These are phyloP conservation scores for Flammula alnicola DNA, from an alignment of 1,284 basidiomycete genomes.

Conservation along the genomic window DNA sequence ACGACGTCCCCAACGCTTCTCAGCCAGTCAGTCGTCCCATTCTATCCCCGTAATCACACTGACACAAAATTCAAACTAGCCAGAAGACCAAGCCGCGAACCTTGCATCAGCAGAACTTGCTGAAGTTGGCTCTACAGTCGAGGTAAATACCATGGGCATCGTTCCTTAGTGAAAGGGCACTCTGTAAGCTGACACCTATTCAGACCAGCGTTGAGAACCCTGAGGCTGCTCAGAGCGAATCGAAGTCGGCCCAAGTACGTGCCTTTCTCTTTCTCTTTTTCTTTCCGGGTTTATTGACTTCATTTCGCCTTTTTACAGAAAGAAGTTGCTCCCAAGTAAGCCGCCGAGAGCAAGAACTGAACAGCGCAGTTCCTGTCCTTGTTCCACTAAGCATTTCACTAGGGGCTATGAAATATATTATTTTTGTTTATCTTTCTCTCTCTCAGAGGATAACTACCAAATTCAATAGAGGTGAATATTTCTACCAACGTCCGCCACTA, in stretches of 20 bases:
- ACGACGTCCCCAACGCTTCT: conserved; percentile 28
- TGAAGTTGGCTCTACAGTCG: too few species aligned
- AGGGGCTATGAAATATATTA: conserved; percentile 1
- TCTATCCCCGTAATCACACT: background rate
- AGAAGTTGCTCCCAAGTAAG: conserved; percentile 16
- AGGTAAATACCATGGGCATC: background rate
- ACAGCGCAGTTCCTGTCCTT: too few species aligned
- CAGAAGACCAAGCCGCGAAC: conserved; percentile 10
- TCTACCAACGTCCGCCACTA: too few species aligned
- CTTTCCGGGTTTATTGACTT: background rate
- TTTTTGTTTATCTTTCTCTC: too few species aligned
- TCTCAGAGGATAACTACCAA: too few species aligned
- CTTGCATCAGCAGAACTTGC: background rate
- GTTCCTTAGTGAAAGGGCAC: too few species aligned
- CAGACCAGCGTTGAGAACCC: too few species aligned
- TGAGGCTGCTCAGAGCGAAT: too few species aligned
- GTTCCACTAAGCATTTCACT: too few species aligned
- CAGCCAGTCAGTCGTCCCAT: conserved; percentile 22
- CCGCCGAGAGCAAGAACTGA: conserved; percentile 17
- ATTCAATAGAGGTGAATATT: too few species aligned
- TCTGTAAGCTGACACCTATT: too few species aligned
- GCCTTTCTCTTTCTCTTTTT: background rate
- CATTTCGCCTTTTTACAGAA: conserved; percentile 10
- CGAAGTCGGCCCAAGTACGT: too few species aligned
- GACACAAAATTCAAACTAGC: conserved; percentile 7